Percentiles rank a stretch among this genome's conserved stretches.
These are phyloP conservation scores for Parachaetomium inaequale DNA, from an alignment of 495 filamentous ascomycete genomes.

Conservation along the genomic window DNA sequence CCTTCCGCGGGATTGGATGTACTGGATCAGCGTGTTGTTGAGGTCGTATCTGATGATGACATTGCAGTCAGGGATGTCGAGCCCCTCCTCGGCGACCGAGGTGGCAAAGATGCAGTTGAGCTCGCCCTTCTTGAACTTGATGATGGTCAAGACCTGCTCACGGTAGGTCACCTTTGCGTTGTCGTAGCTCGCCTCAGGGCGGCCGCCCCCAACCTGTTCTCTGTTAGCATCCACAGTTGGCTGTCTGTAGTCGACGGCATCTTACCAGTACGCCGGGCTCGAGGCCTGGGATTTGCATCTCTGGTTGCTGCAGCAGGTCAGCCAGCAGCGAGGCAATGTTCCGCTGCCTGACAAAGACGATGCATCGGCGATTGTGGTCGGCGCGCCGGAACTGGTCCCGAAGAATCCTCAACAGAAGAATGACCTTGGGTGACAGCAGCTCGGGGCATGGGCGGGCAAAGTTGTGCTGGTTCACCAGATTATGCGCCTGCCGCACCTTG, in stretches of 20 bases:
- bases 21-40: constrained; percentile 89
- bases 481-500: constrained; percentile 57
- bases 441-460: constrained; percentile 44
- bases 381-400: constrained; percentile 51
- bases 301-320: constrained; percentile 56
- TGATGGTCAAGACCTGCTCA: constrained; percentile 71
- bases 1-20: constrained; percentile 91
- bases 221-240: neutral
- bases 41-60: constrained; percentile 85
- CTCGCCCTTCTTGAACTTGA: constrained; percentile 72
- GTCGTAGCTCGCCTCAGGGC: constrained; percentile 15
- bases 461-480: constrained; percentile 50
- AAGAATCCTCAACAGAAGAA: constrained; percentile 57
- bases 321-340: constrained; percentile 71
- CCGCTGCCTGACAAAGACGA: constrained; percentile 80
- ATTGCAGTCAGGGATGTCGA: constrained; percentile 96
- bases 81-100: constrained; percentile 88
- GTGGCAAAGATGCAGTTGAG: constrained; percentile 91
- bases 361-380: constrained; percentile 63
- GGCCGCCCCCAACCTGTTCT: constrained; percentile 30
- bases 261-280: constrained; percentile 67
- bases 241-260: neutral
- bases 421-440: constrained; percentile 69
- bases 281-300: constrained; percentile 56
- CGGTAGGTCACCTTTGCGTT: constrained; percentile 59